Evolutionary conservation across 2,329 filamentous ascomycete genomes (phyloP), one percentile per base, ranked within the genome.

Genomic region (Macrophomina phaseolina): DNA sequence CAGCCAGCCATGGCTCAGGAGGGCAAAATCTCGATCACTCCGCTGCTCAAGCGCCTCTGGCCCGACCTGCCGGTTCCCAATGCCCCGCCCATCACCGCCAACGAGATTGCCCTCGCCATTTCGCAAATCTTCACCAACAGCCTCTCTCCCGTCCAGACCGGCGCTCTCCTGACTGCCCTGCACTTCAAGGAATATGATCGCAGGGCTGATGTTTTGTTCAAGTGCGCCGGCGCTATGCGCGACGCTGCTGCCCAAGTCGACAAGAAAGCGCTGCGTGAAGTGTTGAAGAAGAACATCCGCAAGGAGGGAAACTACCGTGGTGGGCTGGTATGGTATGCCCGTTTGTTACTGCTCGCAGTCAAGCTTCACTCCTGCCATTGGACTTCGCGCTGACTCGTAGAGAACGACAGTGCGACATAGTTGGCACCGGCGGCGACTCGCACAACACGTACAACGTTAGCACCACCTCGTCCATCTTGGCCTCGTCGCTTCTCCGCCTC

Each of bases 391-490:
- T 32, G 28, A 51, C 23, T 42, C 16, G 32, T 4, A 32, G 53
- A 46, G 38, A 9, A n/a, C 40, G 12, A 11, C 70, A 89, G 86
- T 89, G 94, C 77, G 95, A 99, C 79, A 98, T 99, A 77, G 95
- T 99, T 67, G 95, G 95, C 72, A 99, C 95, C 7, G 95, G 95
- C 71, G 95, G 95, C 75, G 95, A 99, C 82, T 90, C 91, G 23
- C 94, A 98, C 84, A 93, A 97, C 79, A 99, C 95, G 40, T 99
- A 97, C 88, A 99, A 99, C 79, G 94, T 99, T 77, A 95, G 91
- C 72, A 99, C 95, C 4, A 97, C 95, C 6, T 89, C 95, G 2
- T 97, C 93, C 18, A 97, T 99, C 75, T 84, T 99, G 42, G 93
- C 92, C 55, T 96, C 93, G 5, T 89, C 93, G 4, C 83, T 96